Base-by-base conservation (phyloP, 345 rosid genomes). In the Eucalyptus paniculata region DNA sequence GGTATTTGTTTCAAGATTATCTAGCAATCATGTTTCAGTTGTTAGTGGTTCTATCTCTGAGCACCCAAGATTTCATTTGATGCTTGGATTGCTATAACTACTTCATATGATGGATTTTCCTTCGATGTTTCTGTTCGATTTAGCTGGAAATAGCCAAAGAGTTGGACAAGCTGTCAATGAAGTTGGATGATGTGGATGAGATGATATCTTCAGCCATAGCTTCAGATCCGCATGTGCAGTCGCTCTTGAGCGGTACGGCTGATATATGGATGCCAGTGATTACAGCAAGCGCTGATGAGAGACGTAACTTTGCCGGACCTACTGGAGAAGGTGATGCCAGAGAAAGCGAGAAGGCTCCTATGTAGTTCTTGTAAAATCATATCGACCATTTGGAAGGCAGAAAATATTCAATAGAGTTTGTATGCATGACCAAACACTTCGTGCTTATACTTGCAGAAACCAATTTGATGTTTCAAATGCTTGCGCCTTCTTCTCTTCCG, bases 191-290 rank as follows among this genome's bases (percentile, higher is more conserved):
- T 91, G 99, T 94, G 26, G 97, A 97, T 90, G 96, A 93, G 92
- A 97, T 96, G 99, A 96, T 97, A 89, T 93, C 97, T 5, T 92
- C 99, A 19, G 93, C 97, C 18, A 91, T 96, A 82, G 95, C 93
- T 58, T 89, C 94, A 86, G 97, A 97, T 89, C 99, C 99, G 3
- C 95, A 96, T 86, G 97, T 97, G 87, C 91, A 91, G 87, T 93
- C 96, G 3, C 96, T 97, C 51, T 92, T 97, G 92, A 95, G 98
- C 40, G 95, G 94, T 24, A 95, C 97, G 4, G 96, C 99, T 9
- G 95, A 96, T 91, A 90, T 95, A 85, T 97, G 98, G 98, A 65
- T 95, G 95, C 99, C 99, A 0, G 97, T 97, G 83, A 96, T 97
- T 86, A 97, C 99, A 90, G 98, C 99, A 34, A 94, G 91, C 14